Evolutionary conservation across 352 stramenopile genomes (phyloP), one percentile per base, ranked within the genome.

Genomic region (Globisporangium irregulare): DNA sequence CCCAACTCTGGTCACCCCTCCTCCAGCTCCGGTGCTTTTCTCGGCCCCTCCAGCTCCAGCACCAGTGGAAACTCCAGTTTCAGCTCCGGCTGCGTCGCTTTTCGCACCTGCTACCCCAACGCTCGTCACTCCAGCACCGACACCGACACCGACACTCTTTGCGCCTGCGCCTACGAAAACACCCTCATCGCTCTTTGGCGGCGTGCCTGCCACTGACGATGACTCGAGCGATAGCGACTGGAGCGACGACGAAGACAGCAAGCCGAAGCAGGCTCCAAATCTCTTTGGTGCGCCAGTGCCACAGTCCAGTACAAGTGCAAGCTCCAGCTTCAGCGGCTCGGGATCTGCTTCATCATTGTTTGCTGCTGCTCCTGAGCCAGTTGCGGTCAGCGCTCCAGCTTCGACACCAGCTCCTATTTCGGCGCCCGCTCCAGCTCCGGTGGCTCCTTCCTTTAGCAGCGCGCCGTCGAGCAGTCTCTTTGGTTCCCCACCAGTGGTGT

Each of bases 181-280:
- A 4, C 7, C 59, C 0, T 59, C 73, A 46, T 74, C 70, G 64
- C 68, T 87, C 14, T 90, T 88, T 54, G 79, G 74, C 53, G 59
- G 62, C 50, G 60, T 61, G 7, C 18, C 27, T 50, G 27, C 29
- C 41, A 67, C 77, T 34, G 77, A 84, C 48, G 82, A 89, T 20
- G 71, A 89, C 53, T 83, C 80, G 12, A 88, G 79, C 55, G 82
- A 91, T 53, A 90, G 81, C 36, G 82, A 91, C 71, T 91, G 82
- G 82, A 89, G 81, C 41, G 81, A 89, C 62, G 75, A 85, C 54
- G 80, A 90, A 25, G 76, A 74, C n/a, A 67, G 32, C 62, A 69
- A 69, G 54, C 68, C 27, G 8, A 73, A 79, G 20, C 43, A 62
- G 10, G 57, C 60, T 12, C 71, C 78, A 15, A 62, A 57, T 46